These are phyloP conservation scores for Aspergillus carbonarius DNA, from an alignment of 2,329 filamentous ascomycete species.

Conservation along the genomic window DNA sequence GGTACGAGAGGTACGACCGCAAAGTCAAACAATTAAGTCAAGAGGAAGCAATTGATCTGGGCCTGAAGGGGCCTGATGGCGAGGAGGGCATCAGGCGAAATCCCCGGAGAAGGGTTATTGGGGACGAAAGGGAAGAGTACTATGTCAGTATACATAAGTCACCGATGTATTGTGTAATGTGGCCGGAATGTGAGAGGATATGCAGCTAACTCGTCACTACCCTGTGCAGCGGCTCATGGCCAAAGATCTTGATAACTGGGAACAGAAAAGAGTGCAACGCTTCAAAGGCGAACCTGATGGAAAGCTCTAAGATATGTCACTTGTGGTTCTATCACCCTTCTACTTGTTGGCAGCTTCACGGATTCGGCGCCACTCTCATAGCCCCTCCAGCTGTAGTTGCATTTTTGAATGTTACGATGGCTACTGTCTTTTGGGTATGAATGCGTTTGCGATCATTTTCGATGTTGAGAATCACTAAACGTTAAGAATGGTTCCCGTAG, in stretches of 20 bases:
- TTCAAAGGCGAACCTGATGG: conserved; percentile 89
- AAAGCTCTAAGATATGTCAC: conserved; percentile 56
- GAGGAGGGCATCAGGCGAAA: conserved; percentile 69
- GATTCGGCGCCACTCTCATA: neutral
- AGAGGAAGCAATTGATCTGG: conserved; percentile 82
- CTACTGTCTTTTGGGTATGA: no score
- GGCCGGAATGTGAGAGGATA: neutral
- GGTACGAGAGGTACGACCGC: conserved; percentile 90
- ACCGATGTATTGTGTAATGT: neutral
- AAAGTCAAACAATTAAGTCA: conserved; percentile 81
- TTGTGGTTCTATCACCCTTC: neutral
- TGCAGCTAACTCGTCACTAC: conserved; percentile 14
- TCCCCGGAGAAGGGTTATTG: conserved; percentile 43
- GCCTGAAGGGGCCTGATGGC: conserved; percentile 64
- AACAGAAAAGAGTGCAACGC: conserved; percentile 90
- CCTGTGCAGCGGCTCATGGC: conserved; percentile 67
- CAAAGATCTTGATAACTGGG: conserved; percentile 93
- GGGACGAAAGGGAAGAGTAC: conserved; percentile 49
- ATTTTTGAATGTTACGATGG: neutral
- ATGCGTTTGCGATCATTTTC: neutral
- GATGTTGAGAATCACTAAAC: neutral
- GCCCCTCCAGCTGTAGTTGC: neutral
- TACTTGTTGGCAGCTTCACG: neutral
- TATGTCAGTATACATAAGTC: conserved; percentile 35
- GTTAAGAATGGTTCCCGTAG: neutral